Evolutionary conservation across 345 rosid genomes (phyloP), one percentile per base, ranked within the genome.

Genomic region (Geranium rotundifolium): DNA sequence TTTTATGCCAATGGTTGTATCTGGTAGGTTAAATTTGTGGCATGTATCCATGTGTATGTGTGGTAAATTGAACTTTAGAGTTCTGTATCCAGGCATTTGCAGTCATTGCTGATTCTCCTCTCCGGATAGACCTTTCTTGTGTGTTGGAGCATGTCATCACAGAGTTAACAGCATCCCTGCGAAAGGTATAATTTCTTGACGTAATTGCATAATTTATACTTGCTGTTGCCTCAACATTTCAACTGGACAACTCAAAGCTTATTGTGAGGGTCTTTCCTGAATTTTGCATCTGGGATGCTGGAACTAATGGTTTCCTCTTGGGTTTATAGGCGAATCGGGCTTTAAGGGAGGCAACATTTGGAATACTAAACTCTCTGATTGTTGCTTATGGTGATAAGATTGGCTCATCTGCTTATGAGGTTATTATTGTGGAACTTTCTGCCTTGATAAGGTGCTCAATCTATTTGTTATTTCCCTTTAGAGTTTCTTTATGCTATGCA

Each of bases 371-470:
- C 77, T 88, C 93, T 60, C 78, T 95, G 64, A 79, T 90, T 64
- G 73, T 66, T 63, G 95, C 95, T 57, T 95, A 95, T 71, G 96
- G 99, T 67, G 97, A 90, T 72, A 77, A 84, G 67, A 95, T 95
- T 69, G 84, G 88, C 62, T 82, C 97, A 62, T 80, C 91, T 63
- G 81, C 99, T 3, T 95, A 85, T 71, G 96, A 85, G 84, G 84
- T 84, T 71, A 90, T 95, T 50, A 83, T 95, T 69, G 86, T 84
- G 77, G 97, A 95, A 70, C 88, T 95, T 59, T 86, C 99, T 59
- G 69, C 89, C 61, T 61, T 95, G 71, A 95, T 90, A 79, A 86
- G 97, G 99, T 95, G 62, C 59, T 70, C 65, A 16, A 16, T 61
- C 55, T 18, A 37, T 18, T 17, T 58, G 59, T 30, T 66, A 19